Conservation (phyloP, 768 basidiomycete species). For the Mycena haematopus region DNA sequence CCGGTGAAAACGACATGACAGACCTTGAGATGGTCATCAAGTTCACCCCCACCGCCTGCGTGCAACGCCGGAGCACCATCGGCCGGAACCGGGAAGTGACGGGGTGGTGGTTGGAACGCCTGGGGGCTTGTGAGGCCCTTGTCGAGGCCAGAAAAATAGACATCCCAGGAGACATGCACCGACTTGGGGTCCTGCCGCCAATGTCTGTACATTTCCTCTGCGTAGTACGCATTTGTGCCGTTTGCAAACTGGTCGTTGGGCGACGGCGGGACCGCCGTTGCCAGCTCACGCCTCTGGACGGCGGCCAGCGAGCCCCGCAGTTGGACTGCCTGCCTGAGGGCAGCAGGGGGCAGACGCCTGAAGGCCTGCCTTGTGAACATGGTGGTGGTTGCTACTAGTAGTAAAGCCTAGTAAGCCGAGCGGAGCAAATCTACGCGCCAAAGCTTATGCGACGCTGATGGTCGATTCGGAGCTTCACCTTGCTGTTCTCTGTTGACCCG, state of each 20-base stretch:
- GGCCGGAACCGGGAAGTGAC: constrained; percentile 69
- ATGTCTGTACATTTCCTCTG: constrained; percentile 94
- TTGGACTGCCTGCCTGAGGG: constrained; percentile 25
- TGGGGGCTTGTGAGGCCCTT: constrained; percentile 79
- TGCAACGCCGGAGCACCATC: constrained; percentile 84
- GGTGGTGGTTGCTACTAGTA: constrained; percentile 20
- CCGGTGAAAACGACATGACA: constrained; percentile 9
- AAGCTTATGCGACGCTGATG: not conserved
- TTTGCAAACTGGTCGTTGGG: constrained; percentile 90
- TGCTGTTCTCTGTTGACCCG: not conserved
- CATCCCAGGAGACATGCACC: constrained; percentile 93
- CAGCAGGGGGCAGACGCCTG: constrained; percentile 38
- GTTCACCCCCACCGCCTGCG: constrained; percentile 71
- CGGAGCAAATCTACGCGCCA: constrained; percentile 5
- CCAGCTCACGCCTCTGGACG: constrained; percentile 43
- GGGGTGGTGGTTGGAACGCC: constrained; percentile 88
- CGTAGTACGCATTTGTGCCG: constrained; percentile 94
- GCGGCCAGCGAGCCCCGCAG: constrained; percentile 29
- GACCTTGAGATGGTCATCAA: constrained; percentile 96
- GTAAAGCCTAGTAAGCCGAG: too few species aligned
- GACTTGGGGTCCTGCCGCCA: constrained; percentile 90
- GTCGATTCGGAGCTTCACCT: not conserved
- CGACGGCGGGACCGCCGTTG: constrained; percentile 63
- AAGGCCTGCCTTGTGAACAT: constrained; percentile 46
- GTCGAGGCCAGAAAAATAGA: constrained; percentile 94